Conservation (phyloP, 345 rosid genomes). For the Citrus sinensis region DVS_A1.0 CM039165.1:30348501-30349000, state of each 20-base stretch:
- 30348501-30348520: not conserved
- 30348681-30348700: not conserved
- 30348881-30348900: constrained; percentile 60
- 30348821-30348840: constrained; percentile 92
- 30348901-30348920: constrained; percentile 84
- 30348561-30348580: not conserved
- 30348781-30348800: not conserved
- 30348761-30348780: not conserved
- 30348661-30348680: not conserved
- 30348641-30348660: not conserved
- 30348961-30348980: not conserved
- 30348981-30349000: constrained; percentile 1
- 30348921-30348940: constrained; percentile 99
- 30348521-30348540: not conserved
- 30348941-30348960: constrained; percentile 53
- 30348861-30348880: constrained; percentile 87
- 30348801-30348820: constrained; percentile 25
- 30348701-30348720: not conserved
- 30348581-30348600: not conserved
- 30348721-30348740: not conserved
- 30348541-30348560: not conserved
- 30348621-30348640: too few relatives aligned
- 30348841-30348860: constrained; percentile 90
- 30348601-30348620: not conserved
- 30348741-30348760: not conserved